Conservation (phyloP, 805 yeast genomes). For the Candida odintsovae region DNA sequence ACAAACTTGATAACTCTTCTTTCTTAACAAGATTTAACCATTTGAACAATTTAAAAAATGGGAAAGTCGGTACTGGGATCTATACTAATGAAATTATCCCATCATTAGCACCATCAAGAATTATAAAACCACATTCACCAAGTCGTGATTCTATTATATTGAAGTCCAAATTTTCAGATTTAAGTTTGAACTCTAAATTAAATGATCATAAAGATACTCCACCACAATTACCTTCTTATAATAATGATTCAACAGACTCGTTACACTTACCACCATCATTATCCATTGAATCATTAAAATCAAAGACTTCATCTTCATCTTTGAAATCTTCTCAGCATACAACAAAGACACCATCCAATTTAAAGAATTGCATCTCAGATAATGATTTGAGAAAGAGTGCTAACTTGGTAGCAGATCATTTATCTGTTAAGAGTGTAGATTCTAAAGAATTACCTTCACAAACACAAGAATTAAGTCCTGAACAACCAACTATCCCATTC, state of each 20-base stretch:
- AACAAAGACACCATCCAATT: neutral
- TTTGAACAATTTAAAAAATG: conserved; percentile 9
- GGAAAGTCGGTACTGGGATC: conserved; percentile 19
- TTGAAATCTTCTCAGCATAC: neutral
- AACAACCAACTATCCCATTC: neutral
- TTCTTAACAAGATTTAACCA: conserved; percentile 5
- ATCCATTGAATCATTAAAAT: neutral
- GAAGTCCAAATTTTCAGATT: neutral
- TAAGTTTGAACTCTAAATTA: neutral
- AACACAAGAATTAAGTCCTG: neutral
- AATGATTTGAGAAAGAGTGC: neutral
- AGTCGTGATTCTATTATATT: neutral
- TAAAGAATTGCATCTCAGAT: neutral
- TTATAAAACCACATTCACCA: neutral
- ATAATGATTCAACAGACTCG: neutral
- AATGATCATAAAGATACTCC: neutral
- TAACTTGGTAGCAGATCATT: neutral
- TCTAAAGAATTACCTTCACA: neutral
- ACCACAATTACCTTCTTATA: neutral
- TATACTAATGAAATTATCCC: neutral
- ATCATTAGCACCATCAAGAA: neutral
- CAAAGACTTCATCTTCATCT: neutral
- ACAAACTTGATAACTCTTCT: conserved; percentile 2
- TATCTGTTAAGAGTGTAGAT: neutral
- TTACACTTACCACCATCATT: neutral